phyloP scores from a whole-genome alignment of 495 filamentous ascomycete genomes.

The Podospora pseudocomata region DNA sequence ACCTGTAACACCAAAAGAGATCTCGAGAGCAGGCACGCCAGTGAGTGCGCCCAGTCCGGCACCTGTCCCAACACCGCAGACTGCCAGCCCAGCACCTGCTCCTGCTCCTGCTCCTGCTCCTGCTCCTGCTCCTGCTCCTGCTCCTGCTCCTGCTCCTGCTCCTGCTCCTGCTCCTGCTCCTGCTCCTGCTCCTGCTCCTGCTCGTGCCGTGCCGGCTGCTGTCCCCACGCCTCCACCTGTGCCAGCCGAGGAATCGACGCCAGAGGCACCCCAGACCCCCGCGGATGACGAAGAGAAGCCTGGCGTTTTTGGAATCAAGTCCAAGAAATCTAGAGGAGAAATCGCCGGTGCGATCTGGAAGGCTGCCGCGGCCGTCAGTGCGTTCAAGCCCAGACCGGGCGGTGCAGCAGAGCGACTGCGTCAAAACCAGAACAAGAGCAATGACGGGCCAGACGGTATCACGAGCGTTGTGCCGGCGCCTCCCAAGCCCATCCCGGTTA shows the following conservation, averaged over 20 bases:
- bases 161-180: conserved; percentile 15
- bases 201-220: background rate
- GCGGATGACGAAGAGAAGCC: conserved; percentile 59
- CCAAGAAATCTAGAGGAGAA: conserved; percentile 62
- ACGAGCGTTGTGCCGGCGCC: conserved; percentile 81
- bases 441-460: conserved; percentile 76
- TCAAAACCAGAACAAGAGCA: conserved; percentile 50
- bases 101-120: background rate
- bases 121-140: conserved; percentile 5
- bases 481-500: conserved; percentile 38
- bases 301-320: conserved; percentile 85
- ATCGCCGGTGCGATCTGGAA: conserved; percentile 77
- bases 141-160: conserved; percentile 20
- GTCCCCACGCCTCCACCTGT: conserved; percentile 17
- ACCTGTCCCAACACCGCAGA: background rate
- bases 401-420: conserved; percentile 73
- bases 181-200: conserved; percentile 18
- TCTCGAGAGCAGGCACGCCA: conserved; percentile 12
- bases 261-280: conserved; percentile 26
- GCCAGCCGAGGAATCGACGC: conserved; percentile 21
- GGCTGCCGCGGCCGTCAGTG: conserved; percentile 71
- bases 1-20: conserved; percentile 21
- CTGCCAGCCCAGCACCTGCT: conserved; percentile 24
- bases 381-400: conserved; percentile 80
- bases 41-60: conserved; percentile 22